phyloP scores from a whole-genome alignment of 1,284 basidiomycete genomes.

The Blastosporella zonata region DNA sequence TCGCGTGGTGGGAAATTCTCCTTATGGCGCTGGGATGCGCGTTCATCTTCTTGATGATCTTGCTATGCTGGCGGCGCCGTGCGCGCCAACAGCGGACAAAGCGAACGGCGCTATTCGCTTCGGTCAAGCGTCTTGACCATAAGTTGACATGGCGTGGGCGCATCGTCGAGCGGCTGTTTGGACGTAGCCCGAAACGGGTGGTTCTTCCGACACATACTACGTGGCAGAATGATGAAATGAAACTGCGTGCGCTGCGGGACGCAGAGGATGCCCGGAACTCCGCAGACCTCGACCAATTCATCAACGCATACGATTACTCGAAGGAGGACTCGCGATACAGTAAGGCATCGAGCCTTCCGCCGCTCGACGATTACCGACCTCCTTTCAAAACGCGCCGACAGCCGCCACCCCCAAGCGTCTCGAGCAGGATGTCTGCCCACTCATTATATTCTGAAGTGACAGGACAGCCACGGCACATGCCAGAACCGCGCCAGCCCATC shows the following conservation, averaged over 20 bases:
- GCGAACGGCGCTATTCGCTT: slow-evolving; percentile 63
- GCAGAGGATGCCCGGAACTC: slow-evolving; percentile 51
- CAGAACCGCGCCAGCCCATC: slow-evolving; percentile 69
- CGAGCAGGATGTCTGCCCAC: slow-evolving; percentile 39
- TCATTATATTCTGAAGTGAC: slow-evolving; percentile 71
- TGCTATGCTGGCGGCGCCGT: slow-evolving; percentile 67
- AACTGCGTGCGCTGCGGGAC: slow-evolving; percentile 31
- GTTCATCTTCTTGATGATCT: slow-evolving; percentile 65
- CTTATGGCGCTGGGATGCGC: slow-evolving; percentile 78
- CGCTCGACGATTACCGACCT: slow-evolving; percentile 28
- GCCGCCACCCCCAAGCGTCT: slow-evolving; percentile 26
- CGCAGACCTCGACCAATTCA: slow-evolving; percentile 43
- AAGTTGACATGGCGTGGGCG: slow-evolving; percentile 50
- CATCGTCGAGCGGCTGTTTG: slow-evolving; percentile 53
- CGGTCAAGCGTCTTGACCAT: slow-evolving; percentile 49
- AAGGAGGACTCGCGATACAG: slow-evolving; percentile 29
- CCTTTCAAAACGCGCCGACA: slow-evolving; percentile 18
- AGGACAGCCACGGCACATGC: slow-evolving; percentile 52
- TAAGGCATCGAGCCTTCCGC: slow-evolving; percentile 36
- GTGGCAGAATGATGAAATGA: slow-evolving; percentile 12
- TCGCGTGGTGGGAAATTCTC: slow-evolving; percentile 80
- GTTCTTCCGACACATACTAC: slow-evolving; percentile 19
- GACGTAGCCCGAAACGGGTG: slow-evolving; percentile 35
- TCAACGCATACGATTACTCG: slow-evolving; percentile 51
- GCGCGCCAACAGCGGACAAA: slow-evolving; percentile 64